Percentiles rank a stretch among this genome's conserved stretches.
phyloP scores from a whole-genome alignment of 1,139 yeast genomes.

The Hanseniaspora sp. region DNA sequence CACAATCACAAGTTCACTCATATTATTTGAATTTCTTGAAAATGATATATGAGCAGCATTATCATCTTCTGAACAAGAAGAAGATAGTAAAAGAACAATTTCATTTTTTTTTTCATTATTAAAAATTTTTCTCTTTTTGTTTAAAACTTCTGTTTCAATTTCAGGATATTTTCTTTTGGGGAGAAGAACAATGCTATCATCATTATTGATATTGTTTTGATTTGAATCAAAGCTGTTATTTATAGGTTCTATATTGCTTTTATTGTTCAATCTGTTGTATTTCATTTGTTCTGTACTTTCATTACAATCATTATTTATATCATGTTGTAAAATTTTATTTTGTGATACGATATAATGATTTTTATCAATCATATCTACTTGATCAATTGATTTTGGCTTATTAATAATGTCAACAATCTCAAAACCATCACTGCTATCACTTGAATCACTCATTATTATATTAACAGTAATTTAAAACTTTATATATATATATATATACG shows the following conservation, averaged over 20 bases:
- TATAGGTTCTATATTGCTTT: no score
- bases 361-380: no score
- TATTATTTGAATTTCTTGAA: background rate
- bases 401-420: constrained; percentile 1
- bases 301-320: no score
- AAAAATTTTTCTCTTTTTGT: background rate
- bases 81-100: background rate
- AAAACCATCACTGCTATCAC: constrained; percentile 8
- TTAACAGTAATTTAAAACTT: background rate
- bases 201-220: no score
- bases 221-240: no score
- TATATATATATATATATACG: background rate
- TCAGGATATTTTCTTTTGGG: background rate
- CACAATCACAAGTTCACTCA: background rate
- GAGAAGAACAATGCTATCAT: no score
- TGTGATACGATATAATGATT: no score
- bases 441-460: background rate
- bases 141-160: background rate
- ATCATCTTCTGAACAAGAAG: background rate
- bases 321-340: no score
- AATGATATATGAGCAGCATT: background rate
- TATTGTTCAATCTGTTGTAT: no score
- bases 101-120: background rate
- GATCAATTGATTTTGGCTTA: background rate
- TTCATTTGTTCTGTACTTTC: background rate